Evolutionary conservation across 2,329 filamentous ascomycete species (phyloP), one percentile per base, ranked within the genome.

Genomic region (Aureobasidium sp.): DNA sequence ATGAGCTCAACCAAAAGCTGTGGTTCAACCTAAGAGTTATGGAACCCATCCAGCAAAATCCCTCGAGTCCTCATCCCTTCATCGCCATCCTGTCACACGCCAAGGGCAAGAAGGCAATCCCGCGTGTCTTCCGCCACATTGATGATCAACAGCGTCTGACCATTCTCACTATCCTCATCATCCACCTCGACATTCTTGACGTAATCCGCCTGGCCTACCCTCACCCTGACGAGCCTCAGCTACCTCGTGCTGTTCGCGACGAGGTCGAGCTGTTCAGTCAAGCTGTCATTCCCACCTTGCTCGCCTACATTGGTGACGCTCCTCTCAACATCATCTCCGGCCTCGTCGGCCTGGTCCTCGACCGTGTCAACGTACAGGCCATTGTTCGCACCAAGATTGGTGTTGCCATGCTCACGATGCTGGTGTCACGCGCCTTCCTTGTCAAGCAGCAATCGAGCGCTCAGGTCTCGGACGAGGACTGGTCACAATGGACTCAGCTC

Each of bases 51-150:
- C 88, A 80, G 59, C 72, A 75, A 47, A 75, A 77, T 58, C 84
- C 88, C 4, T 81, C 86, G 20, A 79, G 79, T 3, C 80, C 83
- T 20, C 94, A 99, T 73, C 94, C 94, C 0, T 99, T 99, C 76
- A 97, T 99, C 68, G 90, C 92, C 51, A 93, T 99, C 74, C 80
- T 99, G 51, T 96, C 92, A 5, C 95, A 94, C 70, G 85, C 87
- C 68, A 99, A 99, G 79, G 94, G 94, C 71, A 97, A 97, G 79
- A 96, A 94, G 78, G 90, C 90, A 1, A 91, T 99, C 64, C 91
- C 91, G 55, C 90, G 94, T 61, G 89, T 97, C 59, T 97, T 97
- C 83, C 88, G 91, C 47, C 91, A 97, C 70, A 89, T 97, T 58
- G 89, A 89, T 66, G 89, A 92, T 65, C 89, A 97, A 71, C 92